Conservation (phyloP, 1,284 basidiomycete genomes). For the Laetiporus sulphureus region DNA sequence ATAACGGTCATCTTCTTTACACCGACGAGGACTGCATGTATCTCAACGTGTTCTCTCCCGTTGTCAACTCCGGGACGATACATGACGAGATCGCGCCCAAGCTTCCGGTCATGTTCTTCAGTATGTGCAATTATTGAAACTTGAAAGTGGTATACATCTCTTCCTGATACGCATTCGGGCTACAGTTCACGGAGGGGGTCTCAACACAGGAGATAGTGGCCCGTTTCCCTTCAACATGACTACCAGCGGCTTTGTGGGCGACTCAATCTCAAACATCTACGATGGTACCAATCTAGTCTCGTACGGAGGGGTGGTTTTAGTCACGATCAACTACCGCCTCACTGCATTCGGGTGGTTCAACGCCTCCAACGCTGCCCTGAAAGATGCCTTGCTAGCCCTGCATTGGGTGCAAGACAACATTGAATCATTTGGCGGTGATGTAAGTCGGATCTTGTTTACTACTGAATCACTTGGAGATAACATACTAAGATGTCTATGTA, state of each 20-base stretch:
- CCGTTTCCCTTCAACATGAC: constrained; percentile 13
- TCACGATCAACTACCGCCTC: constrained; percentile 11
- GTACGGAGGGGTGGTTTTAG: constrained; percentile 12
- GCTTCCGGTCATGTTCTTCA: constrained; percentile 13
- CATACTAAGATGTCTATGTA: no score
- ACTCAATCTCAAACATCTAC: constrained; percentile 10
- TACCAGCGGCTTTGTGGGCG: constrained; percentile 9
- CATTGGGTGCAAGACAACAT: constrained; percentile 13
- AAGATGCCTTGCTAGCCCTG: constrained; percentile 9
- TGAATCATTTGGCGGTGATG: constrained; percentile 12
- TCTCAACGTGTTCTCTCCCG: constrained; percentile 10
- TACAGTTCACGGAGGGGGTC: constrained; percentile 10
- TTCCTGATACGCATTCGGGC: not conserved
- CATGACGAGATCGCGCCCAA: constrained; percentile 4
- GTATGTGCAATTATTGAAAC: constrained; percentile 3
- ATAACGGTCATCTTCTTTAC: constrained; percentile 9
- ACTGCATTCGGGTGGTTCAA: constrained; percentile 14
- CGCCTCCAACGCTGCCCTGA: constrained; percentile 11
- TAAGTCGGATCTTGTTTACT: no score
- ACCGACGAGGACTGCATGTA: constrained; percentile 10
- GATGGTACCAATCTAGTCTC: constrained; percentile 12
- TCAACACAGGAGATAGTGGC: constrained; percentile 12
- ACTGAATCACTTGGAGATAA: no score
- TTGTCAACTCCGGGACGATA: constrained; percentile 5
- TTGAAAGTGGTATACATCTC: not conserved